A percentile compares a stretch with the other conserved stretches of the same genome.
Conservation (phyloP, 1,284 basidiomycete genomes). For the Ustilago shanxiensis region DNA sequence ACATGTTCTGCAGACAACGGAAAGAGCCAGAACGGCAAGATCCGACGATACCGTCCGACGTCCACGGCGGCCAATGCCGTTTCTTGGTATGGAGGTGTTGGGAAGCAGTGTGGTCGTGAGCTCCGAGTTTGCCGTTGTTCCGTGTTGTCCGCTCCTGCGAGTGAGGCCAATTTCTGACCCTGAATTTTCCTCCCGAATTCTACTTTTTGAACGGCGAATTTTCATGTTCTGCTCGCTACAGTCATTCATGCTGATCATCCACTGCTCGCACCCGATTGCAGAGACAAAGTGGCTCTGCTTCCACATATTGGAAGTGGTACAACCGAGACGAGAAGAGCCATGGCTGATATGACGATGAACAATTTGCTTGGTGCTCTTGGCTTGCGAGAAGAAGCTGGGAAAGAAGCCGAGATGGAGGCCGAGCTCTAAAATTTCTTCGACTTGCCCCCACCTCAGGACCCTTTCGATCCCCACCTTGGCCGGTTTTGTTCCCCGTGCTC, state of each 20-base stretch:
- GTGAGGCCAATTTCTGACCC: background rate
- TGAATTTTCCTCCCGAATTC: constrained; percentile 7
- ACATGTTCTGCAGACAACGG: background rate
- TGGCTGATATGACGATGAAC: constrained; percentile 74
- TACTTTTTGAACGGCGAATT: background rate
- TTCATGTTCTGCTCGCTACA: background rate
- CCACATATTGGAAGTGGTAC: constrained; percentile 94
- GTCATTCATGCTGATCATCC: constrained; percentile 80
- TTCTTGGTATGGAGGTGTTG: background rate
- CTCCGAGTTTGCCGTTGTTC: constrained; percentile 12
- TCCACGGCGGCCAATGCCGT: background rate
- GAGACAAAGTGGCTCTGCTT: constrained; percentile 78
- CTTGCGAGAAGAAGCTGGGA: constrained; percentile 33
- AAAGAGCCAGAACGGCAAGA: constrained; percentile 32
- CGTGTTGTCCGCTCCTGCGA: constrained; percentile 15
- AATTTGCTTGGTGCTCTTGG: constrained; percentile 59
- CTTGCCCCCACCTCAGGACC: background rate
- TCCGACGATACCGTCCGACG: constrained; percentile 7
- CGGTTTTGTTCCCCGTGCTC: background rate
- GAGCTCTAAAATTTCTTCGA: constrained; percentile 38
- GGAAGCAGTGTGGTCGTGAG: background rate
- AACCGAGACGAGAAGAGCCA: constrained; percentile 82
- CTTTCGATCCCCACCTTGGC: background rate
- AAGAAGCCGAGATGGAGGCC: constrained; percentile 44
- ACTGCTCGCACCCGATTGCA: constrained; percentile 73